A percentile compares a stretch with the other conserved stretches of the same genome.
Evolutionary conservation across 2,329 filamentous ascomycete genomes (phyloP).

Genomic region (Trematosphaeria pertusa): DNA sequence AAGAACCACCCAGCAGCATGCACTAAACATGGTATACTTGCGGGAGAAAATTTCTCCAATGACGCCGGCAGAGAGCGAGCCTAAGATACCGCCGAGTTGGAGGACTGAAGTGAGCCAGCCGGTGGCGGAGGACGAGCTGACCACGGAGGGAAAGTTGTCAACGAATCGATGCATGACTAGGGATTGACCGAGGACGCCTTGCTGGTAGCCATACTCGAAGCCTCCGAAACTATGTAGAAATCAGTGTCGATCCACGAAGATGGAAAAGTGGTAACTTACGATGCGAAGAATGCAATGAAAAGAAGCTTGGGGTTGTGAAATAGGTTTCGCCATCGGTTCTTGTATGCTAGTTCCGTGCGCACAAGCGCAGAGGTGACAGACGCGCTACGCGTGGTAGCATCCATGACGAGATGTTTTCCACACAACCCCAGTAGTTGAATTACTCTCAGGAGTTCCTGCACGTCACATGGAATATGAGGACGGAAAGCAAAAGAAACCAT

Average conservation of each 20-base stretch:
- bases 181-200: slow-evolving; percentile 62
- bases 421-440: background rate
- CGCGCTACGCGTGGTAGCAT: slow-evolving; percentile 26
- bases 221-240: slow-evolving; percentile 54
- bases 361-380: slow-evolving; percentile 33
- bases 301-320: slow-evolving; percentile 38
- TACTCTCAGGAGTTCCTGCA: background rate
- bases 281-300: slow-evolving; percentile 39
- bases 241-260: background rate
- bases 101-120: slow-evolving; percentile 62
- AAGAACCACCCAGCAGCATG: slow-evolving; percentile 53
- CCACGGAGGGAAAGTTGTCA: slow-evolving; percentile 57
- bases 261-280: slow-evolving; percentile 20
- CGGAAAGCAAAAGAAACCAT: background rate
- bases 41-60: slow-evolving; percentile 58
- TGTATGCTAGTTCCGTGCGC: slow-evolving; percentile 32
- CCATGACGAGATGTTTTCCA: slow-evolving; percentile 21
- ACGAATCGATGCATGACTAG: slow-evolving; percentile 62
- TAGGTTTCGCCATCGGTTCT: slow-evolving; percentile 36
- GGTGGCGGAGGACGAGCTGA: slow-evolving; percentile 54
- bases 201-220: slow-evolving; percentile 62
- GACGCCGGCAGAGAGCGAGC: slow-evolving; percentile 57
- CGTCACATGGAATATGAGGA: background rate
- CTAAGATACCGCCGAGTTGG: slow-evolving; percentile 59
- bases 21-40: slow-evolving; percentile 61